phyloP scores from a whole-genome alignment of 1,284 basidiomycete species.

The Meira miltonrushii region DNA sequence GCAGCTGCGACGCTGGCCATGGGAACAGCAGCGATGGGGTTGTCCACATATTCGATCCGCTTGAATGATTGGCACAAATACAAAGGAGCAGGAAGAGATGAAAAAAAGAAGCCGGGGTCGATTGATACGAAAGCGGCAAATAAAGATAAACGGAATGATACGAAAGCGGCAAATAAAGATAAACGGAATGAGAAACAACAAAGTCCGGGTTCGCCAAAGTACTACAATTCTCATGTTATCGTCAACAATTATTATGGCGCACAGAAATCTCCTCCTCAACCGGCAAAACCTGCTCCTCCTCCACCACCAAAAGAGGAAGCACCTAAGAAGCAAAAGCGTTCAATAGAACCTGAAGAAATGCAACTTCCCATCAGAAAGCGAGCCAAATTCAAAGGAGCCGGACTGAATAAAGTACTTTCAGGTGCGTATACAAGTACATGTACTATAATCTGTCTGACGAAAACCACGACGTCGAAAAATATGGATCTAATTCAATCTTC shows the following conservation, averaged over 20 bases:
- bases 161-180: background rate
- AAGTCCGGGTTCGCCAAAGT: background rate
- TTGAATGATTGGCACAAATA: background rate
- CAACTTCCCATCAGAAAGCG: too few species aligned
- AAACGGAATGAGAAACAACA: background rate
- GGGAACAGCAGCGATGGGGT: background rate
- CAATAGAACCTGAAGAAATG: too few species aligned
- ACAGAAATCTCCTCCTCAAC: too few species aligned
- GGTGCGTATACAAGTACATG: too few species aligned
- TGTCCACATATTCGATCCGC: background rate
- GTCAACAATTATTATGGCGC: too few species aligned
- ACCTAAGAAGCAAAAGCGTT: too few species aligned
- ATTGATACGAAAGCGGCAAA: background rate
- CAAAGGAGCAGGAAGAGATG: background rate
- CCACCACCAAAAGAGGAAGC: too few species aligned
- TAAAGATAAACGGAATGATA: background rate
- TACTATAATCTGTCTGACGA: background rate
- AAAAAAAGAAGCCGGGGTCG: background rate
- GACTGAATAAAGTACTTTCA: too few species aligned
- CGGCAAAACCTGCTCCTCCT: too few species aligned
- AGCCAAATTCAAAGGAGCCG: too few species aligned
- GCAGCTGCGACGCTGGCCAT: background rate
- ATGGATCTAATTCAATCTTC: background rate
- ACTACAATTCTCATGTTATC: too few species aligned
- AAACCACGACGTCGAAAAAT: background rate